Evolutionary conservation across 805 yeast genomes (phyloP), one percentile per base, ranked within the genome.

Genomic region (Saturnispora serradocipensis): DNA sequence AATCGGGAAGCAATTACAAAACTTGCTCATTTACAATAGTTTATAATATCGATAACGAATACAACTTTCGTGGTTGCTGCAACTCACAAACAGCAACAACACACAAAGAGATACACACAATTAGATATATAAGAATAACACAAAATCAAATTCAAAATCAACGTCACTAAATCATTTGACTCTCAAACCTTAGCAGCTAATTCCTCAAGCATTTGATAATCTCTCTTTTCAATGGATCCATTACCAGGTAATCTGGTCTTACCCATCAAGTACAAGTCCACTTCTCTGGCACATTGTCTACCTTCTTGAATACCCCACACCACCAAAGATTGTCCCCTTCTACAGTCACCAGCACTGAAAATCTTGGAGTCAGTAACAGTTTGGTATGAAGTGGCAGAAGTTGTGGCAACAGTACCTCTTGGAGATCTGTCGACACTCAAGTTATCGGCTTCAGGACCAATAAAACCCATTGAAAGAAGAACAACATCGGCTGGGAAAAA

Each of bases 281-380:
- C 95, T 61, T 88, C 89, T 59, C 96, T 78, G 36, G 99, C 99
- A 80, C 97, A 89, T 71, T 91, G 97, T 75, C 98, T 84, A 59
- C 99, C 99, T 72, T 91, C 99, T 73, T 93, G 98, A 61, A 91
- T 91, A 72, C 98, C 99, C 98, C 98, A 93, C 51, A 91, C 99
- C 67, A 91, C 91, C 68, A 91, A 79, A 2, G 97, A 88, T 75
- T 91, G 99, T 28, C 99, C 99, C 72, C 98, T 84, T 76, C 99
- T 86, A 73, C 98, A 93, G 70, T 91, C 99, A 72, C 99, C 99
- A 48, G 98, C 97, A 46, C 97, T 88, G 64, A 90, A 91, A 54
- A 89, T 64, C 60, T 88, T 89, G 54, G 76, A 85, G 42, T 70
- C 75, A 11, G 72, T 71, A 34, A 70, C 68, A 52, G 88, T 89